These are phyloP conservation scores for Monosporozyma solicola DNA, from an alignment of 805 yeast species.

Conservation along the genomic window DNA sequence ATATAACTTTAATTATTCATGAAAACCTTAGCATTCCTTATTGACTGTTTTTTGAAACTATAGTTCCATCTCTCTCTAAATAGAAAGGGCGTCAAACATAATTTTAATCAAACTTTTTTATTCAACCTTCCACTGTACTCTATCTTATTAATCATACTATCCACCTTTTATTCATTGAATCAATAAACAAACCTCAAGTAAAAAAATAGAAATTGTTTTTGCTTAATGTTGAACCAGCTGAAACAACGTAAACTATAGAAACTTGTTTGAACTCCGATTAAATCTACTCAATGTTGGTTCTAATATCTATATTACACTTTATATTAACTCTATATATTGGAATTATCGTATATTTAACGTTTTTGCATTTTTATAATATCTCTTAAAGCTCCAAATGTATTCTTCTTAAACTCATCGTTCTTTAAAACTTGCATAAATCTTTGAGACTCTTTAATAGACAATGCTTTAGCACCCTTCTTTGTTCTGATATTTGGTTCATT, in stretches of 20 bases:
- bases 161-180: no score
- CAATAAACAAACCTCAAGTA: no score
- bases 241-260: background rate
- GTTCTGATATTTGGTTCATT: slow-evolving; percentile 50
- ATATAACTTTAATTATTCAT: no score
- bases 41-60: no score
- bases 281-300: background rate
- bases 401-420: slow-evolving; percentile 44
- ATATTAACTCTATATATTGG: background rate
- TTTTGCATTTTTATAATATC: slow-evolving; percentile 41
- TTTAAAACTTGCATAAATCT: slow-evolving; percentile 51
- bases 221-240: no score
- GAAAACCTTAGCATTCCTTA: no score
- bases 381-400: slow-evolving; percentile 59
- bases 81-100: no score
- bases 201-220: no score
- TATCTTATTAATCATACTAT: no score
- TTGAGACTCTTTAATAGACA: slow-evolving; percentile 49
- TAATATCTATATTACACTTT: background rate
- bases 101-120: no score
- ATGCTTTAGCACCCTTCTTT: slow-evolving; percentile 42
- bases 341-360: background rate
- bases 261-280: background rate
- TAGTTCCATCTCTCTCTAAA: no score
- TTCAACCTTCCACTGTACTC: no score